Percentiles rank a stretch among this genome's conserved stretches.
These are phyloP conservation scores for Salvia hispanica DNA, from an alignment of 257 asterid genomes.

Conservation along the genomic window DNA sequence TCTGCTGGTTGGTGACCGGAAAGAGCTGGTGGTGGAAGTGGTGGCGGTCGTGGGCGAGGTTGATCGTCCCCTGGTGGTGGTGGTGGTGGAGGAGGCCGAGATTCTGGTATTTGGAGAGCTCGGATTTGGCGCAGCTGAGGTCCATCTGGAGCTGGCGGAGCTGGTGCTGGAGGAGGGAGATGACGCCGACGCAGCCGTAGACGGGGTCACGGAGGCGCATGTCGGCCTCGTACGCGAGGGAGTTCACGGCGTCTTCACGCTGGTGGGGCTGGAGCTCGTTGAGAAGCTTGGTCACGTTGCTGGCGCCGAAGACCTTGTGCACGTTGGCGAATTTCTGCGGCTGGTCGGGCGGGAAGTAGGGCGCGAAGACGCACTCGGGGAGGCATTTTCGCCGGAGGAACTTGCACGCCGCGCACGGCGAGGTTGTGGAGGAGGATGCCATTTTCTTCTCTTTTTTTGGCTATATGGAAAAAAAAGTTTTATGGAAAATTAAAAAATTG, in stretches of 20 bases:
- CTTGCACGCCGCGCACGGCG: constrained; percentile 80
- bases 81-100: constrained; percentile 47
- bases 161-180: constrained; percentile 78
- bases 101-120: constrained; percentile 69
- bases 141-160: constrained; percentile 78
- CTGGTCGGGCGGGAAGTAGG: constrained; percentile 78
- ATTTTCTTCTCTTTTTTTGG: not conserved
- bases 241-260: constrained; percentile 73
- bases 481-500: too few species aligned
- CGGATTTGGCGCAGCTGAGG: constrained; percentile 73
- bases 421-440: constrained; percentile 57
- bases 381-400: constrained; percentile 75
- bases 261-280: constrained; percentile 75
- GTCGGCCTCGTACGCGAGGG: constrained; percentile 72
- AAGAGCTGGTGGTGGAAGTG: constrained; percentile 63
- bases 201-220: constrained; percentile 84
- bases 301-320: constrained; percentile 73
- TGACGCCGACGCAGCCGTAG: constrained; percentile 82
- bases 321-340: constrained; percentile 74
- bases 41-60: constrained; percentile 43
- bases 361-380: constrained; percentile 75
- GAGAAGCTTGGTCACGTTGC: constrained; percentile 73
- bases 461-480: not conserved
- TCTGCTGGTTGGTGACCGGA: constrained; percentile 58
- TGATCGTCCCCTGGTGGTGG: constrained; percentile 51